A percentile compares a stretch with the other conserved stretches of the same genome.
Conservation (phyloP, 805 yeast genomes). For the Candida yuanshanica region DNA sequence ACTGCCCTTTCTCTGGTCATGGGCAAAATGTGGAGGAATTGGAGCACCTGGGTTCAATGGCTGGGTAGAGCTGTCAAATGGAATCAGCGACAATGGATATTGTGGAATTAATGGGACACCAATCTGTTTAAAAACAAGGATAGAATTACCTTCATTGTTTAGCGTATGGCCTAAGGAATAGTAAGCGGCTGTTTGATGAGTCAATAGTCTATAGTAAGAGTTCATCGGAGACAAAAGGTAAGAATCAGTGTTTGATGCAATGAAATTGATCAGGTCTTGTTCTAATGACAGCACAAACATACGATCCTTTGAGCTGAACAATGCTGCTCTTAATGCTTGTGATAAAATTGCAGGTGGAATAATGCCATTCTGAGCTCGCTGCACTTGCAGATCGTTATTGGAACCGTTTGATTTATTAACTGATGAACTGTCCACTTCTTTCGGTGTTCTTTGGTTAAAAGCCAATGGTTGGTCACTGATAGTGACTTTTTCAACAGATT, state of each 20-base stretch:
- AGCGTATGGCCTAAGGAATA: conserved; percentile 54
- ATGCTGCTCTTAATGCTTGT: conserved; percentile 32
- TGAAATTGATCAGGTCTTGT: conserved; percentile 39
- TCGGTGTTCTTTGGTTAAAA: background rate
- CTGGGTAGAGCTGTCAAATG: conserved; percentile 14
- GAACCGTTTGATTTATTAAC: background rate
- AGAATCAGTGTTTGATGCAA: conserved; percentile 34
- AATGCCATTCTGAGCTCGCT: background rate
- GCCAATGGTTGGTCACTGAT: background rate
- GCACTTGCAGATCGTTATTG: background rate
- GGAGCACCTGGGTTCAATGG: conserved; percentile 11
- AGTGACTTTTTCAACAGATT: background rate
- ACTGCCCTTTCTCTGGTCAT: background rate
- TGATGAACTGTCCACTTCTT: too few relatives aligned
- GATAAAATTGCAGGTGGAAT: conserved; percentile 6
- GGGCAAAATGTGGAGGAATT: background rate
- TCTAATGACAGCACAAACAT: conserved; percentile 46
- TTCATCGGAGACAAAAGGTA: conserved; percentile 45
- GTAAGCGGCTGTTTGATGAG: conserved; percentile 68
- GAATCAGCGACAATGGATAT: conserved; percentile 13
- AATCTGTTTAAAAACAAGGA: conserved; percentile 35
- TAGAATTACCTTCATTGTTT: conserved; percentile 43
- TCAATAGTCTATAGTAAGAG: conserved; percentile 59
- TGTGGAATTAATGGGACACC: conserved; percentile 17
- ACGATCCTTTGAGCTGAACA: conserved; percentile 41